Evolutionary conservation across 2,329 filamentous ascomycete species (phyloP), one percentile per base, ranked within the genome.

Genomic region (Cucurbitaria berberidis): DNA sequence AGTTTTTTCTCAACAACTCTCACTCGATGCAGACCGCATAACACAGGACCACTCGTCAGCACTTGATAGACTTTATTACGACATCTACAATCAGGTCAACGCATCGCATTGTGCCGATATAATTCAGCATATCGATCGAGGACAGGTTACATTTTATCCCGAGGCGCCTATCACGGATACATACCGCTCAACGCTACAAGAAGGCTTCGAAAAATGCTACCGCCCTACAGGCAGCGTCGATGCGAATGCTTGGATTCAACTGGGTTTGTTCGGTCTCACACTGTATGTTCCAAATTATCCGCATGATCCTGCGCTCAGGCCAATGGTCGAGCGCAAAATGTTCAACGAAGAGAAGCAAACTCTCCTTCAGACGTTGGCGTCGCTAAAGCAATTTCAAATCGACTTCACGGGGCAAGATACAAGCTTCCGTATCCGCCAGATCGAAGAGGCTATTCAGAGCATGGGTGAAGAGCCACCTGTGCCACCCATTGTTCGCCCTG

Each of bases 201-300:
- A 54, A n/a, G 50, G 59, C 2, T 55, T 70, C 13, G 29, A 54
- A 39, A 48, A 54, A 9, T 64, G 57, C 27, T 55, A 50, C 36
- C 30, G 34, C 10, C 18, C 50, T 36, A 26, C 29, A 42, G 18
- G 40, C 5, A 19, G 27, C 1, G 40, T 62, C 6, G 45, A 88
- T 18, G 58, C 70, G 5, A 46, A 68, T 19, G 88, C 89, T 5
- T 95, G 93, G 86, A 81, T 92, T 24, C 82, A 89, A 45, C 86
- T 96, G 55, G 88, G 90, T 1, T 76, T 93, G 18, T 87, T 88
- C 15, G 85, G 88, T 34, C 80, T 98, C 42, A 84, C 84, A 57
- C 81, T 97, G 2, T 97, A 93, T 68, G 86, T 98, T 2, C 93
- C 96, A 0, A 89, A 96, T 72, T 87, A 88, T 61, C 84, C 89